Evolutionary conservation across 2,329 filamentous ascomycete species (phyloP).

Genomic region (Colletotrichum incanum): DNA sequence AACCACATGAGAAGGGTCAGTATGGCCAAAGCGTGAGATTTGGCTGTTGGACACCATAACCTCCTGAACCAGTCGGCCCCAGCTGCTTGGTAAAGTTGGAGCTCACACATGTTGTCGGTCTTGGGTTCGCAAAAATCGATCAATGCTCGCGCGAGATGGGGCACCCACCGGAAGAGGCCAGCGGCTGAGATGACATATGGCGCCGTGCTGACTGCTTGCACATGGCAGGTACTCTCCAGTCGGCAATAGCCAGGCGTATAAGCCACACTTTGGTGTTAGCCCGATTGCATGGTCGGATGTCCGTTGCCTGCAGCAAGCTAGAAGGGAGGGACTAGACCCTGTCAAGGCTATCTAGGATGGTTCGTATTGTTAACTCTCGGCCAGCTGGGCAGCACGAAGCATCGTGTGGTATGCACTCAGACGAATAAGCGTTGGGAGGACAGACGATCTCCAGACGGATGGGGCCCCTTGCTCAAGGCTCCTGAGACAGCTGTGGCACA

Average conservation of each 20-base stretch:
- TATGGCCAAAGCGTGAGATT: slow-evolving; percentile 26
- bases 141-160: slow-evolving; percentile 27
- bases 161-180: slow-evolving; percentile 4
- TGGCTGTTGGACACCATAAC: background rate
- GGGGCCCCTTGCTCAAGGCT: background rate
- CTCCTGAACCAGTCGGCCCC: slow-evolving; percentile 14
- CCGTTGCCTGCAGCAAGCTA: slow-evolving; percentile 30
- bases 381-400: slow-evolving; percentile 3
- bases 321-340: slow-evolving; percentile 20
- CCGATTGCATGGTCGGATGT: slow-evolving; percentile 36
- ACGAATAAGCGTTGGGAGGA: slow-evolving; percentile 21
- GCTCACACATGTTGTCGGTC: slow-evolving; percentile 35
- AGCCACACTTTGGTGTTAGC: slow-evolving; percentile 26
- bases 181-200: slow-evolving; percentile 33
- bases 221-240: slow-evolving; percentile 29
- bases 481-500: slow-evolving; percentile 21
- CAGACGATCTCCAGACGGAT: slow-evolving; percentile 6
- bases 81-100: slow-evolving; percentile 34
- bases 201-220: slow-evolving; percentile 37
- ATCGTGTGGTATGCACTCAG: slow-evolving; percentile 16
- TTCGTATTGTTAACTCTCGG: slow-evolving; percentile 11
- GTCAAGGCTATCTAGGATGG: slow-evolving; percentile 23
- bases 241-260: slow-evolving; percentile 28
- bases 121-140: slow-evolving; percentile 21
- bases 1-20: slow-evolving; percentile 8